Percentiles rank a stretch among this genome's conserved stretches.
phyloP scores from a whole-genome alignment of 176 grass and related monocot species.

The Alopecurus myosuroides region DNA sequence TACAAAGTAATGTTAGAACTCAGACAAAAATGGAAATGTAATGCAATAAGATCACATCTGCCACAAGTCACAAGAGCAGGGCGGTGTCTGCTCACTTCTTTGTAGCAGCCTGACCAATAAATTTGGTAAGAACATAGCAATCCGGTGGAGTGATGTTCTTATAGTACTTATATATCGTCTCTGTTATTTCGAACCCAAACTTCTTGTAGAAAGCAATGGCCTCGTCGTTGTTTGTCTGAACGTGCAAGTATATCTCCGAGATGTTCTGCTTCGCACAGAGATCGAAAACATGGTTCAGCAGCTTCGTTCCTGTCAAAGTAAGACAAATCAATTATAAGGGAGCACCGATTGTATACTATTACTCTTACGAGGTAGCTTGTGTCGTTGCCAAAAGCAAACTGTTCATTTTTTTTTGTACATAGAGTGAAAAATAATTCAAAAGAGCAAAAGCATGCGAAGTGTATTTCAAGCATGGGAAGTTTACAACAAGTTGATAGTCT shows the following conservation, averaged over 20 bases:
- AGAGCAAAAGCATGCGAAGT: not conserved
- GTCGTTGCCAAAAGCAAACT: not conserved
- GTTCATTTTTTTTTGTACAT: not conserved
- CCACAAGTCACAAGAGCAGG: constrained; percentile 23
- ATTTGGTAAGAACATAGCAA: constrained; percentile 85
- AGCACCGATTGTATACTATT: not conserved
- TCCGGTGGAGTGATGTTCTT: constrained; percentile 91
- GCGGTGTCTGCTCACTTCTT: constrained; percentile 58
- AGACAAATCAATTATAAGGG: constrained; percentile 12
- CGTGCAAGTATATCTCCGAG: constrained; percentile 85
- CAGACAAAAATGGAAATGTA: constrained; percentile 17
- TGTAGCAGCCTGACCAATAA: constrained; percentile 39
- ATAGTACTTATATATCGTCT: constrained; percentile 95
- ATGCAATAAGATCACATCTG: constrained; percentile 10
- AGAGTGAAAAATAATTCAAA: not conserved
- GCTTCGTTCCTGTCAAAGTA: constrained; percentile 64
- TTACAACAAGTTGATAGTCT: not conserved
- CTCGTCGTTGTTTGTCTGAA: constrained; percentile 95
- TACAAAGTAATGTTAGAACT: constrained; percentile 14
- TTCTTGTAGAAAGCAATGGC: constrained; percentile 94
- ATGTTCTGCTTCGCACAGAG: constrained; percentile 81
- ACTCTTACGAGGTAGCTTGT: not conserved
- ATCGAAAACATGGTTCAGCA: constrained; percentile 78
- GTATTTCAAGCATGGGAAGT: not conserved
- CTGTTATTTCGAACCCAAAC: constrained; percentile 94